Evolutionary conservation across 2,329 filamentous ascomycete species (phyloP).

Genomic region (Hypoxylon sp.): DNA sequence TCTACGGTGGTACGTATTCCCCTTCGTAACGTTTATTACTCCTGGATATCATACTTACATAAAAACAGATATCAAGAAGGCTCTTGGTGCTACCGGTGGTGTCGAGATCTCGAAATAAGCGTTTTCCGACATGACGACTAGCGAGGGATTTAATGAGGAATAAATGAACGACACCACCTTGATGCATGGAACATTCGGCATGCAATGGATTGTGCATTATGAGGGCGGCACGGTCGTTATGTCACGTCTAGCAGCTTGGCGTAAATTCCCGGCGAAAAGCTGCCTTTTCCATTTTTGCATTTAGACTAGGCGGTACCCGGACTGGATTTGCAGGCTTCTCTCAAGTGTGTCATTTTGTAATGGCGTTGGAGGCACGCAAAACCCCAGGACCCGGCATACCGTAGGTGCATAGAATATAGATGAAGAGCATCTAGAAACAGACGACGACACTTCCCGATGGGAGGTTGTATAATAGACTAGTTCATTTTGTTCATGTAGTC

Average conservation of each 20-base stretch:
- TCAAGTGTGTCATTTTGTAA: conserved; percentile 45
- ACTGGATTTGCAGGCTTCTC: conserved; percentile 51
- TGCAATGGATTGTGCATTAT: conserved; percentile 16
- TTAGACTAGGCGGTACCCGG: conserved; percentile 52
- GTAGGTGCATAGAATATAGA: conserved; percentile 53
- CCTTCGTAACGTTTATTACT: not conserved
- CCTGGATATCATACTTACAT: conserved; percentile 43
- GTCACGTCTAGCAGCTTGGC: conserved; percentile 43
- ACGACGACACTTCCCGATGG: conserved; percentile 47
- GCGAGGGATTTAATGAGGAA: conserved; percentile 46
- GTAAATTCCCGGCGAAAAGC: conserved; percentile 45
- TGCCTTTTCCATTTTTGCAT: conserved; percentile 50
- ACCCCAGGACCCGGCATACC: conserved; percentile 44
- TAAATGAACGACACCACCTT: conserved; percentile 44
- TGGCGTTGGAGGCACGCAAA: conserved; percentile 39
- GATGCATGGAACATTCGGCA: conserved; percentile 15
- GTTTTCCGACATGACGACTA: conserved; percentile 9
- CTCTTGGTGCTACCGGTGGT: conserved; percentile 72
- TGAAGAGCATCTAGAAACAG: conserved; percentile 51
- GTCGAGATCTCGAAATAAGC: conserved; percentile 67
- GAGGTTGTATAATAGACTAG: conserved; percentile 55
- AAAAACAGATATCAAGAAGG: conserved; percentile 54
- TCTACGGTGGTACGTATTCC: conserved; percentile 67
- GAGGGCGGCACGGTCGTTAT: conserved; percentile 37
- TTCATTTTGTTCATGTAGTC: conserved; percentile 37